Evolutionary conservation across 2,329 filamentous ascomycete genomes (phyloP), one percentile per base, ranked within the genome.

Genomic region (Corinectria fuckeliana): DNA sequence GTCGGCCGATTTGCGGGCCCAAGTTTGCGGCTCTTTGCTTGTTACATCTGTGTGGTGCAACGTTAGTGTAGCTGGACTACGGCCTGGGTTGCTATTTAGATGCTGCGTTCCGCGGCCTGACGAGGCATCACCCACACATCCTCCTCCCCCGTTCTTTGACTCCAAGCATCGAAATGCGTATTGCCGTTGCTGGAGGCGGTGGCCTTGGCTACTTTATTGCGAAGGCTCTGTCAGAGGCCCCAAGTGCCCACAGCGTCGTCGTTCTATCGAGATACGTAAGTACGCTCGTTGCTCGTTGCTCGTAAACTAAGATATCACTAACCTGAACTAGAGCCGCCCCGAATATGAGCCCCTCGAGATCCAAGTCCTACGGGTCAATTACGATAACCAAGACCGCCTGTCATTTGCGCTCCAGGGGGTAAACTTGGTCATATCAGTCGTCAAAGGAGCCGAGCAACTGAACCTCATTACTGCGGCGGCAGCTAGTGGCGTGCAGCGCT

Each of bases 391-490:
- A 28, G 78, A 82, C 1, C 82, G 82, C 39, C 81, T 93, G 23
- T 80, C 80, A 13, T 91, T 87, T 71, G 83, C 85, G 8, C 82
- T 93, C n/a, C 83, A 83, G 57, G 91, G 91, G 9, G 83, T 91
- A 39, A 88, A 93, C 73, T 83, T 91, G 10, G 85, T 92, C 67
- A 90, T 93, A 56, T 93, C 90, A 1, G 93, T 90, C 1, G 85
- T 93, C 48, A 84, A 84, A 2, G 89, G 88, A 4, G 77, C 76
- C 16, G 80, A 87, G 26, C 90, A 93, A 71, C 80, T 92, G 42
- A 85, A 86, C 61, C 82, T 93, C 28, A 92, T 93, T 72, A 86
- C 90, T 66, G 90, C 90, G 2, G 89, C 90, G 1, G 84, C 87
- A 14, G 78, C 81, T 50, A 85, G 83, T 16, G 81, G 85, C 16